Evolutionary conservation across 345 rosid species (phyloP), one percentile per base, ranked within the genome.

Genomic region (Arabis alpina): DNA sequence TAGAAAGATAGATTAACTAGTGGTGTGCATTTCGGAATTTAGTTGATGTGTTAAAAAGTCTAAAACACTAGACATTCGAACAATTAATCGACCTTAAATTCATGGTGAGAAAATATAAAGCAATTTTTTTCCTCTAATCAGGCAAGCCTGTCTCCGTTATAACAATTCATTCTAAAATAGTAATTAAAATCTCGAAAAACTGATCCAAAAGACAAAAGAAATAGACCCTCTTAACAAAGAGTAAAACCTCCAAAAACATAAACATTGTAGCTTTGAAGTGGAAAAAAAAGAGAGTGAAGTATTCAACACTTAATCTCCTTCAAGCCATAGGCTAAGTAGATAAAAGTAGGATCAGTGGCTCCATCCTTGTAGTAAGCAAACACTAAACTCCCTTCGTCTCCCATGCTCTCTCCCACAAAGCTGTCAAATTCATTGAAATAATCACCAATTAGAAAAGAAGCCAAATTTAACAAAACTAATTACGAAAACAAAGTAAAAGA

Each of bases 381-480:
- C 75, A 90, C 98, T 72, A 88, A 10, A 72, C 76, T 27, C 8
- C 81, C 82, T 61, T 93, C 94, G 14, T 86, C 97, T 5, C 80
- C 82, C 97, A 88, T 86, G 81, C 98, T 87, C 83, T 93, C 98
- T 12, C 98, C 97, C 62, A 90, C 92, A 59, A 93, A 93, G 54
- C 98, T 88, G 87, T 80, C 14, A 60, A 45, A 30, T 37, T 25
- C 32, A 13, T 57, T 48, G 0, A 39, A 24, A 3, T 32, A 56
- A 10, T 34, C 39, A 13, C 54, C 45, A 42, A 7, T 19, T 30
- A 62, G 19, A 6, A 28, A 11, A 51, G 23, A 0, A 3, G n/a
- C 44, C 27, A 28, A 16, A 30, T n/a, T 50, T 27, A 19, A 44
- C 16, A 8, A 63, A 64, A 14, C 15, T 3, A 15, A 12, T 10